Conservation (phyloP, 2,329 filamentous ascomycete species). For the Cordyceps cicadae region DNA sequence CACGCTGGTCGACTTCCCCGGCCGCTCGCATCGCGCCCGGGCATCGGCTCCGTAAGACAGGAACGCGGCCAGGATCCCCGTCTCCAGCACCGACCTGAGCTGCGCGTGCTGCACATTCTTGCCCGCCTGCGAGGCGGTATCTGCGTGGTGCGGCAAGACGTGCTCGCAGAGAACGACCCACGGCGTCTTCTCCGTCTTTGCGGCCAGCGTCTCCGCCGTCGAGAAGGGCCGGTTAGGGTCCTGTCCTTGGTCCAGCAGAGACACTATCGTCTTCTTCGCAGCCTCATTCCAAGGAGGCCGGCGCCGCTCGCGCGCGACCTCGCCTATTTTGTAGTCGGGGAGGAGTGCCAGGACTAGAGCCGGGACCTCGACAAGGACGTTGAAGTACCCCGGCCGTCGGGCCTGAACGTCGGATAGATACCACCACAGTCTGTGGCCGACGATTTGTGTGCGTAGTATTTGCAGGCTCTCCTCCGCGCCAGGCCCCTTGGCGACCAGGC, state of each 20-base stretch:
- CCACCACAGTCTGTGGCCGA: not conserved
- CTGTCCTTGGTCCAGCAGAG: not conserved
- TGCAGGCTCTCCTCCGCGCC: slow-evolving; percentile 5
- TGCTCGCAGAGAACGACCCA: slow-evolving; percentile 5
- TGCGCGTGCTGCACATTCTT: not conserved
- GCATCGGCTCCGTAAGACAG: not conserved
- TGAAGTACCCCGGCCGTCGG: not conserved
- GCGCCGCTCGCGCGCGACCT: not conserved
- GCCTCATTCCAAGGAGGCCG: not conserved
- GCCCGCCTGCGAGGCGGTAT: not conserved
- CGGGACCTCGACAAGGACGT: not conserved
- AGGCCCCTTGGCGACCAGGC: not conserved
- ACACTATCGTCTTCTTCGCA: not conserved
- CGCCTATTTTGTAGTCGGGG: not conserved
- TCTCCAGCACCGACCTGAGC: not conserved
- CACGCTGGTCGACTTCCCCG: not conserved
- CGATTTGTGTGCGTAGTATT: not conserved
- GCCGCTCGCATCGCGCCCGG: not conserved
- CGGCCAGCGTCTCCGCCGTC: not conserved
- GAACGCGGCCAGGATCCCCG: not conserved
- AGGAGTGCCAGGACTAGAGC: not conserved
- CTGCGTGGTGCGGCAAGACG: slow-evolving; percentile 1
- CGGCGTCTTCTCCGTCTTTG: not conserved
- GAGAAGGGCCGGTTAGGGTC: not conserved
- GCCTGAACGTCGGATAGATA: not conserved